Evolutionary conservation across 1,139 yeast species (phyloP).

Genomic region (Geotrichum histeridarum): DNA sequence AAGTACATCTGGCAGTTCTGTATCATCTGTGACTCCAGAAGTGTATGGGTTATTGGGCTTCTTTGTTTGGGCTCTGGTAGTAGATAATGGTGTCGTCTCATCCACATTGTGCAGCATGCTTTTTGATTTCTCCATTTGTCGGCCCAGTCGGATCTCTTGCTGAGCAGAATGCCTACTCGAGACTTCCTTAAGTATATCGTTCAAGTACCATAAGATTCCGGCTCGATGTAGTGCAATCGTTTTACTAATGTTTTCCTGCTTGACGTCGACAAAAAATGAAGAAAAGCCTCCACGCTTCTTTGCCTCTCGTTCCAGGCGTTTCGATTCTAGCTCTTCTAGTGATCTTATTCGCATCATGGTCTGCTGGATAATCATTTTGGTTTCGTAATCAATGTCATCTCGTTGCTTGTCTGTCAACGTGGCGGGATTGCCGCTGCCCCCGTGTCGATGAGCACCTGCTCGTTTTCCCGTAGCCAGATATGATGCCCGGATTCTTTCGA

Average conservation of each 20-base stretch:
- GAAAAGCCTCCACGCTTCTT: slow-evolving; percentile 9
- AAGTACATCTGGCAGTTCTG: slow-evolving; percentile 14
- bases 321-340: slow-evolving; percentile 35
- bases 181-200: slow-evolving; percentile 32
- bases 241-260: slow-evolving; percentile 24
- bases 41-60: slow-evolving; percentile 7
- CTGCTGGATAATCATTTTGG: slow-evolving; percentile 36
- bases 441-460: slow-evolving; percentile 5
- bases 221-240: slow-evolving; percentile 35
- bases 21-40: background rate
- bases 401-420: slow-evolving; percentile 38
- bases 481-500: slow-evolving; percentile 31
- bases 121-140: slow-evolving; percentile 35
- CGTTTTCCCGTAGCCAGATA: slow-evolving; percentile 30
- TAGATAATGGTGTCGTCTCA: slow-evolving; percentile 18
- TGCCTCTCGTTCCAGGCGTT: slow-evolving; percentile 10
- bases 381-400: slow-evolving; percentile 42
- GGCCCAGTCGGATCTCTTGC: slow-evolving; percentile 36
- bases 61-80: slow-evolving; percentile 25
- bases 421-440: slow-evolving; percentile 13
- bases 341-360: slow-evolving; percentile 35
- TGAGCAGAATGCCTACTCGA: slow-evolving; percentile 37
- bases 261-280: slow-evolving; percentile 16
- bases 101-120: slow-evolving; percentile 27
- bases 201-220: slow-evolving; percentile 37